These are phyloP conservation scores for Pharnaceum exiguum DNA, from an alignment of 148 eudicot species.

Conservation along the genomic window DNA sequence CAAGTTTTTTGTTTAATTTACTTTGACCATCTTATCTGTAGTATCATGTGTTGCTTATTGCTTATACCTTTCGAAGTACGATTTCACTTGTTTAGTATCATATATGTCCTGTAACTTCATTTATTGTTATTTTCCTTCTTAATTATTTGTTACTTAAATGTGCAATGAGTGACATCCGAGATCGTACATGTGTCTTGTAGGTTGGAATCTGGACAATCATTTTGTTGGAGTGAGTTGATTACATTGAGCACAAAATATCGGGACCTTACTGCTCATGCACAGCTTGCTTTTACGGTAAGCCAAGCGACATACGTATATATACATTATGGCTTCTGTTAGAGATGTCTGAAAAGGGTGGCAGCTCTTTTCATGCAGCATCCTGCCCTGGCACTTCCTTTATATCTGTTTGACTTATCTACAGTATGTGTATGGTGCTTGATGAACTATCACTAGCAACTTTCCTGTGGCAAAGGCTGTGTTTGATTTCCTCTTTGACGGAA, in stretches of 20 bases:
- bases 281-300: conserved; percentile 76
- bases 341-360: too few relatives aligned
- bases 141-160: background rate
- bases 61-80: background rate
- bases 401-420: too few relatives aligned
- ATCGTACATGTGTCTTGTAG: conserved; percentile 30
- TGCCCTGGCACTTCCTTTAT: too few relatives aligned
- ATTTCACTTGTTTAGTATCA: background rate
- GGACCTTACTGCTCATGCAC: conserved; percentile 87
- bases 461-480: too few relatives aligned
- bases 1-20: too few relatives aligned
- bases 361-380: too few relatives aligned
- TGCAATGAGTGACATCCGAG: conserved; percentile 1
- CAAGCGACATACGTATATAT: background rate
- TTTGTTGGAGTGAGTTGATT: conserved; percentile 86
- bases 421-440: too few relatives aligned
- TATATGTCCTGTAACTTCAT: too few relatives aligned
- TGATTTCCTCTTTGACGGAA: too few relatives aligned
- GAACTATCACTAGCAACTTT: too few relatives aligned
- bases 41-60: too few relatives aligned
- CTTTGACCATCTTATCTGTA: background rate
- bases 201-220: conserved; percentile 82
- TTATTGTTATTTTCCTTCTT: background rate
- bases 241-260: conserved; percentile 91
- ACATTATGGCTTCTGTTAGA: too few relatives aligned